phyloP scores from a whole-genome alignment of 164 flowering plant species.

The Cinnamomum chago region DNA sequence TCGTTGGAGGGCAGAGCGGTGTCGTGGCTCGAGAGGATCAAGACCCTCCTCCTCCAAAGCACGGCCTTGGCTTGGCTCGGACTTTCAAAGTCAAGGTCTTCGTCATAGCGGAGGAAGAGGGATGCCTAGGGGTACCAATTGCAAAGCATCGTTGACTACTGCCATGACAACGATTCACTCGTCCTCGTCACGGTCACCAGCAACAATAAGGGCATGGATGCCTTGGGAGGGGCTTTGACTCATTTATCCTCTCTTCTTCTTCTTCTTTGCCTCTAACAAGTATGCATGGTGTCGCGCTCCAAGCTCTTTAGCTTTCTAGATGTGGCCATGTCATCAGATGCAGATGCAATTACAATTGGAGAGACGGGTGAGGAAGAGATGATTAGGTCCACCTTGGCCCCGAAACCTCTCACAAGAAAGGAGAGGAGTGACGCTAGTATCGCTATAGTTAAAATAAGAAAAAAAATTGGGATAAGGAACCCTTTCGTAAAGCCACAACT shows the following conservation, averaged over 20 bases:
- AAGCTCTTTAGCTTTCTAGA: constrained; percentile 23
- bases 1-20: not conserved
- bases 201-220: not conserved
- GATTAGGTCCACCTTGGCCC: no score
- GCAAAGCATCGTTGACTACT: constrained; percentile 14
- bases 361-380: constrained; percentile 17
- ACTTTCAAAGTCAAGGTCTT: constrained; percentile 26
- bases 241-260: not conserved
- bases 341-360: constrained; percentile 13
- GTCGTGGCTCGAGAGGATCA: constrained; percentile 17
- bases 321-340: constrained; percentile 26
- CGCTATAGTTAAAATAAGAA: no score
- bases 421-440: no score
- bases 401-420: no score
- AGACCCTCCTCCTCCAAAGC: constrained; percentile 30
- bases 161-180: not conserved
- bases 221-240: not conserved
- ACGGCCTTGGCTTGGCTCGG: constrained; percentile 18
- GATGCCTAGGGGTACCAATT: constrained; percentile 29
- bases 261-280: constrained; percentile 12
- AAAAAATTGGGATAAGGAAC: no score
- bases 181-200: constrained; percentile 26
- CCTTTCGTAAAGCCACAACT: no score
- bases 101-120: constrained; percentile 30
- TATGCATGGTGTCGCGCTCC: constrained; percentile 28